These are phyloP conservation scores for Nicotiana paniculata DNA, from an alignment of 257 asterid species.

Conservation along the genomic window DNA sequence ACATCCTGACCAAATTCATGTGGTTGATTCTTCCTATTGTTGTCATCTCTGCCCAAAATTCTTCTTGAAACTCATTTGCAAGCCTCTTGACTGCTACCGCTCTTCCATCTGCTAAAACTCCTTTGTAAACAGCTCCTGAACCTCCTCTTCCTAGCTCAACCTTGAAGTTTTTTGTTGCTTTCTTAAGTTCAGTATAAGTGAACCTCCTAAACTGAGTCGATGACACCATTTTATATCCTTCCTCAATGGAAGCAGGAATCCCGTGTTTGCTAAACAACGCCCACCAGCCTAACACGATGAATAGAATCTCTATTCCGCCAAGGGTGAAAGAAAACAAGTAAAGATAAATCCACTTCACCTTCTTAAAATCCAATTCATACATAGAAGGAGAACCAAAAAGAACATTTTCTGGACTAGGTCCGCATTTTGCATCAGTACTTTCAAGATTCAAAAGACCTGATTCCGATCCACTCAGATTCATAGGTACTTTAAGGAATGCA, in stretches of 20 bases:
- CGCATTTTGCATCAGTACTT: slow-evolving; percentile 14
- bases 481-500: slow-evolving; percentile 46
- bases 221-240: slow-evolving; percentile 21
- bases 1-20: slow-evolving; percentile 35
- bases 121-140: slow-evolving; percentile 27
- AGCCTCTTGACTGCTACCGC: slow-evolving; percentile 26
- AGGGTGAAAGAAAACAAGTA: slow-evolving; percentile 17
- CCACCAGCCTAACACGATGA: slow-evolving; percentile 26
- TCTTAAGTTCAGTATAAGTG: slow-evolving; percentile 24
- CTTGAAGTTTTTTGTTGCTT: slow-evolving; percentile 25
- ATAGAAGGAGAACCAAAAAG: slow-evolving; percentile 15
- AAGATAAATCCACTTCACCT: slow-evolving; percentile 25
- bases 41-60: slow-evolving; percentile 33
- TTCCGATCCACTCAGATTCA: slow-evolving; percentile 13
- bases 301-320: slow-evolving; percentile 21
- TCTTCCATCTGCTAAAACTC: slow-evolving; percentile 23
- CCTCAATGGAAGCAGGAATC: slow-evolving; percentile 20
- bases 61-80: slow-evolving; percentile 22
- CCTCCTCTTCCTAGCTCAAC: slow-evolving; percentile 35
- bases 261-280: slow-evolving; percentile 20
- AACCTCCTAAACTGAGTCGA: slow-evolving; percentile 27
- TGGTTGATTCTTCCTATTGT: slow-evolving; percentile 31
- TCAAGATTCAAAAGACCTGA: slow-evolving; percentile 22
- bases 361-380: slow-evolving; percentile 2
- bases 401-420: not conserved